Evolutionary conservation across 306 rosid genomes (phyloP), one percentile per base, ranked within the genome.

Genomic region (Clitoria ternatea): DNA sequence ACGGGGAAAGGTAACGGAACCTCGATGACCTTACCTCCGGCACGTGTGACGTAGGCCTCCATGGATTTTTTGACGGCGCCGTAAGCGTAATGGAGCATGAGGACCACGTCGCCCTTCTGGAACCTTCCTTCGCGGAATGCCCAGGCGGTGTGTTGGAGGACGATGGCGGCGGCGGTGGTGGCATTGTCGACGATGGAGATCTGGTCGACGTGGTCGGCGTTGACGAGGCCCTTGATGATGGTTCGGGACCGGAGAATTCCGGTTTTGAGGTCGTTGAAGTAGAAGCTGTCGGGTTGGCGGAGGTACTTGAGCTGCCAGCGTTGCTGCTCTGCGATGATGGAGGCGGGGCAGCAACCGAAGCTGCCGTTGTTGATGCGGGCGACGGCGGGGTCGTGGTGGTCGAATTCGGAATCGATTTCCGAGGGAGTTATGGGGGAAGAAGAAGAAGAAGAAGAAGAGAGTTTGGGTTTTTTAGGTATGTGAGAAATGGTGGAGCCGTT

Each of bases 111-210:
- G 0, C 93, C 96, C 4, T 76, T 77, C 7, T 82, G 64, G 65
- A 86, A 95, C 4, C 17, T 78, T 8, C 96, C 89, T 74, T 91
- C 96, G 6, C 83, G 76, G 69, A 95, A 95, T 24, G 85, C 84
- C 92, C 97, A 85, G 1, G 96, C 88, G 37, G 83, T 35, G 40
- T 89, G 89, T 76, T 95, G 97, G 48, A 95, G 92, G 54, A 95
- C 90, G 20, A 95, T 88, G 61, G 99, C 88, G 9, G 96, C 96
- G n/a, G 99, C 99, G 6, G 99, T 91, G 80, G 99, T 95, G 83
- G 99, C 97, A 85, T 95, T 95, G 52, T 95, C 99, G 13, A 95
- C 99, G 61, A 95, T 75, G 2, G 99, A 83, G 77, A 95, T 81
- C 82, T 95, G 96, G 14, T 91, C 96, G 3, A 88, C 76, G 52